Evolutionary conservation across 768 basidiomycete genomes (phyloP), one percentile per base, ranked within the genome.

Genomic region (Xerocomellus amylosporus): DNA sequence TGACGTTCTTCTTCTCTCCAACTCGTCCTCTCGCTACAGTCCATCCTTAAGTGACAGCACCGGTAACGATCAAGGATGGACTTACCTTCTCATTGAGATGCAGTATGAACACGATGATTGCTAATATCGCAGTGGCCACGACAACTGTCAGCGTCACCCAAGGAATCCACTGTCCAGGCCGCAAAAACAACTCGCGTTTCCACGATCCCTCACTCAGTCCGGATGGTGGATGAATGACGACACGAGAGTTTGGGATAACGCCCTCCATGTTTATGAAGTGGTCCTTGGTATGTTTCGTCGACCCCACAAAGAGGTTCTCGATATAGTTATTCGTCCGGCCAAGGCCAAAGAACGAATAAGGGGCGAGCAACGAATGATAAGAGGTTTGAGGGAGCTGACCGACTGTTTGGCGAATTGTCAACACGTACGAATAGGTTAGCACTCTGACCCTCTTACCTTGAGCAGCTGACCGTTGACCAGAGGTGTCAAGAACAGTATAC

Each of bases 281-380:
- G 33, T 85, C 67, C 34, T 76, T 67, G 0, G 77, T 69, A 55
- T 91, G 86, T 30, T 90, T 79, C 7, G 94, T 96, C 5, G 93
- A 87, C 15, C 97, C 97, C 19, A 98, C 90, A 68, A 97, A 97
- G 2, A 99, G 80, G 70, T 98, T 98, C 78, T 99, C 97, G 64
- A 99, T 94, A 73, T 99, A 99, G 70, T 99, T 99, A 72, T 99
- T 99, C 15, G 95, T 98, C 39, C 97, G 85, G 0, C 96, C 97
- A 8, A 99, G 84, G 1, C 97, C 96, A 66, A 98, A 91, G 79
- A 94, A 97, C 2, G 93, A 84, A 66, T 98, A 98, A 1, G 97
- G 97, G 1, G 92, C 87, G 51, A 87, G 83, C 10, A 98, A 80
- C 14, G 95, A 79, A 50, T 96, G 90, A 71, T 98, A 98, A 0